Evolutionary conservation across 495 filamentous ascomycete genomes (phyloP), one percentile per base, ranked within the genome.

Genomic region (Staphylotrichum tortipilum): DNA sequence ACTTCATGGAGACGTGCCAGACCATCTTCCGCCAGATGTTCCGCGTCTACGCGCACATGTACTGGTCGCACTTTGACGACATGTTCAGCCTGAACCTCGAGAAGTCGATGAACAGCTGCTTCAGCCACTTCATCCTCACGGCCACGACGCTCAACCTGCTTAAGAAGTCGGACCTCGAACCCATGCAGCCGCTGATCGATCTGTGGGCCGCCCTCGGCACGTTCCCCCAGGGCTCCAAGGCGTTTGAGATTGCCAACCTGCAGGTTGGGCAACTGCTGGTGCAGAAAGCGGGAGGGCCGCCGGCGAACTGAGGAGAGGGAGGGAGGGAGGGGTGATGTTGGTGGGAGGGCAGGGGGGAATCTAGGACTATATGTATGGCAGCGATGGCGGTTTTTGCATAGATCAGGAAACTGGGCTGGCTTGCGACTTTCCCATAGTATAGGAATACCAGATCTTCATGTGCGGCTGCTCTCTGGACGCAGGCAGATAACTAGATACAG

Each of bases 1-100:
- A 83, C 36, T 94, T 94, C 67, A 79, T 90, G 60, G 80, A 85
- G 56, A 88, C 92, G 52, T 86, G 86, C 70, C 85, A 88, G 68
- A 88, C 82, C 54, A 92, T 94, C 64, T 94, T 90, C 78, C 84
- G 89, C 56, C 90, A 96, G 68, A 96, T 96, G 85, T 92, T 95
- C 77, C 87, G 90, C 41, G 88, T 90, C 59, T 96, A 96, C 55
- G 84, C 89, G 26, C 90, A 96, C 68, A 73, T 91, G 24, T 91
- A 91, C 71, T 87, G 87, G 74, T 81, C 83, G 7, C 86, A 91
- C 70, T 91, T 85, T 72, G 64, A 85, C 52, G 83, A 88, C 21
- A 86, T 88, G 73, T 91, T 86, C 74, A 79, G 87, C 62, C 75
- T 90, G 52, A 85, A 81, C 68, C 80, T 84, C 44, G 82, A 88